Base-by-base conservation (phyloP, 139 green algal species). In the Coelastrella sp. region DNA sequence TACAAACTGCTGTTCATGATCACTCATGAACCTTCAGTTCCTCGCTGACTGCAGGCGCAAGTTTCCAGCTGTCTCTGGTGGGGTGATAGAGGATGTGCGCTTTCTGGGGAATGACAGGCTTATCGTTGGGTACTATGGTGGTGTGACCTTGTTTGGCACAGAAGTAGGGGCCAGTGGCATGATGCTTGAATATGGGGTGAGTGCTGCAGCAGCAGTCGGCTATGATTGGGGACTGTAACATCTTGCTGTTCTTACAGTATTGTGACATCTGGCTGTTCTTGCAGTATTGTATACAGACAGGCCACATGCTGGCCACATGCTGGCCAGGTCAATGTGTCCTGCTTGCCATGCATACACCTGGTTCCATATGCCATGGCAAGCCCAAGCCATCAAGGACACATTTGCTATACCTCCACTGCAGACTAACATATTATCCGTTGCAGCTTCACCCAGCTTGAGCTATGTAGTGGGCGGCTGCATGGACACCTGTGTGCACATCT, bases 381-480 rank as follows among this genome's bases (percentile, higher is more conserved):
- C 35, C 35, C 35, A 49, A 49, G 35, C 35, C 35, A 3, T 49
- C 35, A 49, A 49, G 35, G 35, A 49, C 35, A 49, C 35, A 49
- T 49, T 49, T 49, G 35, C 35, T 3, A 49, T 49, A 49, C 35
- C 35, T 49, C 35, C 35, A 49, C 35, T 81, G 66, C 84, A 89
- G 84, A 82, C 66, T 5, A 89, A 89, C 57, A 58, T 89, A 10
- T 49, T 89, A 12, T 68, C 84, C 57, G 84, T 57, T 12, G 72
- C 70, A 56, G 84, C 84, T 8, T 82, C 84, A 7, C 70, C 84
- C 25, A n/a, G 79, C 22, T 60, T 89, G 66, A 10, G 11, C 0
- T 89, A 80, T 68, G 73, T 89, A 4, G 84, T 89, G 19, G 84
- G 84, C 56, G 84, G 84, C 84, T 89, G 84, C 70, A 89, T 89